These are phyloP conservation scores for Quercus tomentella DNA, from an alignment of 331 rosid species.

Conservation along the genomic window DNA sequence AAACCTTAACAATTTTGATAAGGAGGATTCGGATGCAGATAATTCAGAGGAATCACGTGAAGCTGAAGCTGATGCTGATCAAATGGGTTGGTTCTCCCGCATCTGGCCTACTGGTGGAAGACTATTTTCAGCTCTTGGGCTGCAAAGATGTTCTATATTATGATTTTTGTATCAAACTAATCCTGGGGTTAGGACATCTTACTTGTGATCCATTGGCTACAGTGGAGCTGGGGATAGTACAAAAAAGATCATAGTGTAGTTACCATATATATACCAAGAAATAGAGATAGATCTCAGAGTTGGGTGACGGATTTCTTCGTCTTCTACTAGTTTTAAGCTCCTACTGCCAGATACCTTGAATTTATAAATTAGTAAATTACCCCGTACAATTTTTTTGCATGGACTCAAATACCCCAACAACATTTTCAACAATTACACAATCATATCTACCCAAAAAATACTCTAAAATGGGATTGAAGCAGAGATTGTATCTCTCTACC, in stretches of 20 bases:
- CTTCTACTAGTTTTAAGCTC: background rate
- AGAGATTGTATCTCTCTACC: too few relatives aligned
- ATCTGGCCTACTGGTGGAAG: conserved; percentile 55
- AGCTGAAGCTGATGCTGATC: conserved; percentile 26
- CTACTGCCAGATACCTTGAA: background rate
- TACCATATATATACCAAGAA: background rate
- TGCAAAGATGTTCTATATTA: conserved; percentile 40
- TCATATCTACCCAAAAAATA: too few relatives aligned
- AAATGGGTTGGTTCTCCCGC: conserved; percentile 52
- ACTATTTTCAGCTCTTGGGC: conserved; percentile 53
- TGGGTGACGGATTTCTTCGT: background rate
- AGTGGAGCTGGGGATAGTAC: background rate
- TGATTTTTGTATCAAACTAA: background rate
- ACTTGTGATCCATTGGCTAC: background rate
- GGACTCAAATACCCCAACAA: too few relatives aligned
- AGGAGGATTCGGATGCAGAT: conserved; percentile 36
- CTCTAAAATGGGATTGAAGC: too few relatives aligned
- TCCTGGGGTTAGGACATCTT: background rate
- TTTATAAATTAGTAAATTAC: too few relatives aligned
- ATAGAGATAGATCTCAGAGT: background rate
- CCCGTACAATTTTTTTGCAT: too few relatives aligned
- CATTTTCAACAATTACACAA: too few relatives aligned
- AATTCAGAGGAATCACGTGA: conserved; percentile 52
- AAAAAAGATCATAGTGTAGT: background rate
- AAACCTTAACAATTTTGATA: conserved; percentile 33